Evolutionary conservation across 306 rosid species (phyloP), one percentile per base, ranked within the genome.

Genomic region (Gynostemma pentaphyllum): DNA sequence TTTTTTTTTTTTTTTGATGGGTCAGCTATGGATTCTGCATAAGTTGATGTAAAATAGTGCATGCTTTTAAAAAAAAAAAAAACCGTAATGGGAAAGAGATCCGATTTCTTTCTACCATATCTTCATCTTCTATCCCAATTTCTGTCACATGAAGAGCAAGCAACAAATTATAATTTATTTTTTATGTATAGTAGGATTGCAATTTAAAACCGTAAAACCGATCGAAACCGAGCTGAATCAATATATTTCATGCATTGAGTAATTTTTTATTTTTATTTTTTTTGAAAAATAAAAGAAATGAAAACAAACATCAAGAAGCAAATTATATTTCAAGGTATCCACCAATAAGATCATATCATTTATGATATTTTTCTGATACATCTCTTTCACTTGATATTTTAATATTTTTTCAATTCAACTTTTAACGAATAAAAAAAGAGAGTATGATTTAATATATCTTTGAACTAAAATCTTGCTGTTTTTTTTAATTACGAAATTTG

Each of bases 1-100:
- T 32, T 32, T 32, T 32, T 32, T 32, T 32, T n/a, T 32, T 3
- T 3, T 32, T 32, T 7, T 22, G 12, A 28, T 57, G 32, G 11
- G 7, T 23, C 27, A 16, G 65, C 66, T 47, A 23, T 62, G 70
- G 51, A 55, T 30, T 26, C 27, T 29, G 27, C 42, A 2, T 46
- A 63, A 13, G 18, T 37, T 18, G n/a, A 47, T 10, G 22, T 47
- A 9, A 5, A 47, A 12, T 47, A 15, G 18, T 18, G 24, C 3
- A 15, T 47, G 18, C 1, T 47, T 23, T 47, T 11, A 5, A 21
- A 11, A 47, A 2, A 15, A 4, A 47, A 29, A 6, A 45, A 45
- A 45, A 47, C 69, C 69, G 30, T 29, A 23, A 65, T 10, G 59
- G 59, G 57, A 45, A 64, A 64, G 7, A 45, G 1, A 45, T 64